Evolutionary conservation across 2,329 filamentous ascomycete species (phyloP).

Genomic region (Byssochlamys sp.): DNA sequence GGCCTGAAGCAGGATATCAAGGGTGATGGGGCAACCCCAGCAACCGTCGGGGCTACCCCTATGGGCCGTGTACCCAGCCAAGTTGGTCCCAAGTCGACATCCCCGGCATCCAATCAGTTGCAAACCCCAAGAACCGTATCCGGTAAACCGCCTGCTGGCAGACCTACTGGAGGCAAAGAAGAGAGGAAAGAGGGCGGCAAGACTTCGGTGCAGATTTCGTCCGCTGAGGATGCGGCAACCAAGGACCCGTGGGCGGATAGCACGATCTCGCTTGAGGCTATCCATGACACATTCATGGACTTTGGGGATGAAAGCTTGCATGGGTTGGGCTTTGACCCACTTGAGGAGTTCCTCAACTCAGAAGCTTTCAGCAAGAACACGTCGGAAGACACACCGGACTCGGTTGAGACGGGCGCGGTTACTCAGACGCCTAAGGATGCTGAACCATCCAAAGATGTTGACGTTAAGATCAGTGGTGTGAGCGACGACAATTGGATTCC

Average conservation of each 20-base stretch:
- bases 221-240: conserved; percentile 4
- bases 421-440: conserved; percentile 30
- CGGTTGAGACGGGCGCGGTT: conserved; percentile 23
- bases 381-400: conserved; percentile 29
- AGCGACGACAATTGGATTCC: conserved; percentile 23
- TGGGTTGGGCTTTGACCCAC: conserved; percentile 23
- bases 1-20: conserved; percentile 18
- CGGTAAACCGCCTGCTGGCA: conserved; percentile 16
- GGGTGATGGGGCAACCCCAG: conserved; percentile 19
- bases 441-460: conserved; percentile 23
- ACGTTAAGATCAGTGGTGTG: conserved; percentile 17
- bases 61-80: conserved; percentile 27
- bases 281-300: conserved; percentile 29
- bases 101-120: conserved; percentile 25
- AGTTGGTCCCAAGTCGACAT: conserved; percentile 22
- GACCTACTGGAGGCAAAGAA: conserved; percentile 16
- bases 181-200: conserved; percentile 18
- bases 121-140: conserved; percentile 21
- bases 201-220: conserved; percentile 9
- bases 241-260: conserved; percentile 31
- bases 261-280: conserved; percentile 26
- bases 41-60: conserved; percentile 18
- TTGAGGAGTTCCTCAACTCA: conserved; percentile 29
- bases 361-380: conserved; percentile 26
- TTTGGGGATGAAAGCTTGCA: conserved; percentile 18